Conservation (phyloP, 352 stramenopile species). For the Elongisporangium anandrum region DNA sequence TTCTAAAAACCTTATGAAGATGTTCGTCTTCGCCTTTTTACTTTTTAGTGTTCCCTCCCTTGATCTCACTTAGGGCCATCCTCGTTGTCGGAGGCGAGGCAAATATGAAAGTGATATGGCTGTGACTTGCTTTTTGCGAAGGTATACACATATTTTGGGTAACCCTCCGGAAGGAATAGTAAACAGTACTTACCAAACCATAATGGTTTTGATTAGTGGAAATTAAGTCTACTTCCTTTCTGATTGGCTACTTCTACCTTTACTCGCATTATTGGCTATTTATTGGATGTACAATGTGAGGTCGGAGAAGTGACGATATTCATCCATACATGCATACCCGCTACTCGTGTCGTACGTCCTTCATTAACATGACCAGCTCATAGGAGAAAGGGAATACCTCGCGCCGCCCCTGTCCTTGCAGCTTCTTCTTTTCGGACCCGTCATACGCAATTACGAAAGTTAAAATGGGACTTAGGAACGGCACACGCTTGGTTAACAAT, state of each 20-base stretch:
- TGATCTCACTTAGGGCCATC: conserved; percentile 15
- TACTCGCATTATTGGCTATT: background rate
- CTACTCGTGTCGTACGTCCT: too few species aligned
- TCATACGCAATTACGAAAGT: too few species aligned
- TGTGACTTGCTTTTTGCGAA: background rate
- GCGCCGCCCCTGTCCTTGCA: too few species aligned
- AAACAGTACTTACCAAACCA: background rate
- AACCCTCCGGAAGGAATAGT: background rate
- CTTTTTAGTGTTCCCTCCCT: conserved; percentile 9
- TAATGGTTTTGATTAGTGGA: background rate
- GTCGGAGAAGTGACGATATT: conserved; percentile 17
- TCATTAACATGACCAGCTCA: too few species aligned
- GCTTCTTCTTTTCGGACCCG: too few species aligned
- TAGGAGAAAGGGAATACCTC: too few species aligned
- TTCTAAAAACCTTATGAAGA: conserved; percentile 11
- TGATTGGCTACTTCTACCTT: too few species aligned
- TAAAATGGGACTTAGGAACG: too few species aligned
- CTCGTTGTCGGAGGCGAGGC: conserved; percentile 7
- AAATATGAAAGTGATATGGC: conserved; percentile 18
- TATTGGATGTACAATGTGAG: conserved; percentile 7
- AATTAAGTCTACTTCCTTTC: too few species aligned
- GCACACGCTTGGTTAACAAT: too few species aligned
- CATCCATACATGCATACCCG: too few species aligned
- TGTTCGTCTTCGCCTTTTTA: conserved; percentile 8
- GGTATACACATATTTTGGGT: conserved; percentile 4